Conservation (phyloP, 2,329 filamentous ascomycete genomes). For the Venturia effusa region DNA sequence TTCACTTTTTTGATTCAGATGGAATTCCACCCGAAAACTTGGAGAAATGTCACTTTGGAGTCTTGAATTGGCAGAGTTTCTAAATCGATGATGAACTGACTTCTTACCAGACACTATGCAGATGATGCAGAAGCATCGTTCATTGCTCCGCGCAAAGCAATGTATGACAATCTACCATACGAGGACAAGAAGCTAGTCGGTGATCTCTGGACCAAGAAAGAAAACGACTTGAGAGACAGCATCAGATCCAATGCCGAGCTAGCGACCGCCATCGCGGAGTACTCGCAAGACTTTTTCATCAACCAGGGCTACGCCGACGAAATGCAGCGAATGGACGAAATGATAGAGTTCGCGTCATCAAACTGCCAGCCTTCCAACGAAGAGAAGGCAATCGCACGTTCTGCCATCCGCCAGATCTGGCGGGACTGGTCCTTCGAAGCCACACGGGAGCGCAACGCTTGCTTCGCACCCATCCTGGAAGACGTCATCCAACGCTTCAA, state of each 20-base stretch:
- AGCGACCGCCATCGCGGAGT: neutral
- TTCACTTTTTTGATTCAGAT: neutral
- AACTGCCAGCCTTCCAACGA: neutral
- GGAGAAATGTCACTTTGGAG: too few species aligned
- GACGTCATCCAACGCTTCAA: neutral
- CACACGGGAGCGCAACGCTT: neutral
- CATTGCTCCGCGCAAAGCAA: conserved; percentile 2
- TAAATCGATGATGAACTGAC: neutral
- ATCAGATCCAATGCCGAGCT: neutral
- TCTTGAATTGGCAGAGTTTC: neutral
- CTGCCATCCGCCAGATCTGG: conserved; percentile 8
- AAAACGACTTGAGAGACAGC: neutral
- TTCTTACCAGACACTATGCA: neutral
- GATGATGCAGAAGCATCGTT: neutral
- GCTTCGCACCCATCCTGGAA: neutral
- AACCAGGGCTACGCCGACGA: neutral
- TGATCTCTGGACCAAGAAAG: neutral
- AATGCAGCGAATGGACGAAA: neutral
- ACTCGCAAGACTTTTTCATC: neutral
- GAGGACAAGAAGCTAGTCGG: neutral
- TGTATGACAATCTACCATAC: neutral
- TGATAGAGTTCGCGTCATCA: neutral
- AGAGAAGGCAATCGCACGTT: conserved; percentile 8
- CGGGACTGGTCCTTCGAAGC: conserved; percentile 5
- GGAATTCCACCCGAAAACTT: neutral